Conservation (phyloP, 352 stramenopile species). For the Globisporangium perplexum region DNA sequence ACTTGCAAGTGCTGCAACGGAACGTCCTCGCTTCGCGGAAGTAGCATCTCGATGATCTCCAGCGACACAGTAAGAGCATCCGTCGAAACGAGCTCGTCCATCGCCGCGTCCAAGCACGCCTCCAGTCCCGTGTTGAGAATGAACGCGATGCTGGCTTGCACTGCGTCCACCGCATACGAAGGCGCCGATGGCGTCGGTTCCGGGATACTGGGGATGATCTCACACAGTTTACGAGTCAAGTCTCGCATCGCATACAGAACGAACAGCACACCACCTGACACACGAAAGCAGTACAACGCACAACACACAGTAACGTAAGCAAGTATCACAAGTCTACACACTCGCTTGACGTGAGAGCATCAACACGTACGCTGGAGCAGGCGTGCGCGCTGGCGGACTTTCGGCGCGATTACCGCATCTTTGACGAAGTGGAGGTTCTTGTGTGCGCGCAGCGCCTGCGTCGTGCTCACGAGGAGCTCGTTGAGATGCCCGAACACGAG, state of each 20-base stretch:
- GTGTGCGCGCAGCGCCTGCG: constrained; percentile 16
- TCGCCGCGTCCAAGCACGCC: constrained; percentile 33
- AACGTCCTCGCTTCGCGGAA: constrained; percentile 25
- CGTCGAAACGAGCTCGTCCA: constrained; percentile 22
- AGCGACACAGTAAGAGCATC: constrained; percentile 37
- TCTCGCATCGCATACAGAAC: constrained; percentile 41
- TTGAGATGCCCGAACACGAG: constrained; percentile 48
- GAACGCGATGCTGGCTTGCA: constrained; percentile 30
- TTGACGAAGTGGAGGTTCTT: background rate
- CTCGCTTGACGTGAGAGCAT: background rate
- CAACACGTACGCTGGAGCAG: constrained; percentile 25
- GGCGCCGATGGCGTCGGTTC: constrained; percentile 7
- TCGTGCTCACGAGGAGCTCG: constrained; percentile 21
- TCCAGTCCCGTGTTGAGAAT: constrained; percentile 39
- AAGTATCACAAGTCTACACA: background rate
- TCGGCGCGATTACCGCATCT: constrained; percentile 1
- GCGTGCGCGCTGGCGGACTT: background rate
- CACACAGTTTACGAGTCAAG: constrained; percentile 25
- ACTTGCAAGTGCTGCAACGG: constrained; percentile 22
- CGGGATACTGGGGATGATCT: constrained; percentile 12
- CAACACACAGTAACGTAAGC: background rate
- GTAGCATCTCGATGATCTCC: constrained; percentile 48
- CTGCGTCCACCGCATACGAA: constrained; percentile 18
- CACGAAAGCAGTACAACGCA: constrained; percentile 1
- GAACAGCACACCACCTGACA: constrained; percentile 26